phyloP scores from a whole-genome alignment of 78 protist species.

The Dictyostelium capitatum region DNA sequence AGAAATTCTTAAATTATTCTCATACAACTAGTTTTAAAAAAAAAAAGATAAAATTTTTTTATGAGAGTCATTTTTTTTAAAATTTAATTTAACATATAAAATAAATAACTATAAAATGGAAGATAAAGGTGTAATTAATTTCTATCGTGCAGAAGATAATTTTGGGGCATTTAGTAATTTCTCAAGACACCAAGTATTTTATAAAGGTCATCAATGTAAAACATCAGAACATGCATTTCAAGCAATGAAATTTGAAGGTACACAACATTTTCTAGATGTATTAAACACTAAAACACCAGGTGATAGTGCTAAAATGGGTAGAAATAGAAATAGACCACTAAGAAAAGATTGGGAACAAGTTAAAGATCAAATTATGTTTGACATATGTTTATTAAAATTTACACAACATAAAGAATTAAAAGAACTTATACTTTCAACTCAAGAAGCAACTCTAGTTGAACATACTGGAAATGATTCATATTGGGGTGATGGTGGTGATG shows the following conservation, averaged over 20 bases:
- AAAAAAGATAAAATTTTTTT: no score
- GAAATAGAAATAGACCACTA: background rate
- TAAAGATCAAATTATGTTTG: constrained; percentile 57
- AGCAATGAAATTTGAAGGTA: constrained; percentile 16
- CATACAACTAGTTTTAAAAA: no score
- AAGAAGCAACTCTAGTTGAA: constrained; percentile 46
- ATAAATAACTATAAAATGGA: background rate
- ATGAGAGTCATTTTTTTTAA: no score
- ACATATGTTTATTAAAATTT: constrained; percentile 39
- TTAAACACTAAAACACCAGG: background rate
- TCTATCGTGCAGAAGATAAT: constrained; percentile 21
- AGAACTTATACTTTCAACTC: constrained; percentile 59
- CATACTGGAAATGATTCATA: constrained; percentile 71
- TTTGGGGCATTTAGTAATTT: constrained; percentile 59
- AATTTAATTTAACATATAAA: no score
- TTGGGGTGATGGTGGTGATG: constrained; percentile 86
- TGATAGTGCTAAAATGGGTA: background rate
- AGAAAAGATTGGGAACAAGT: constrained; percentile 33
- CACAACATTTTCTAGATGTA: background rate
- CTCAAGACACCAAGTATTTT: background rate
- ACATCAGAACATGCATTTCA: constrained; percentile 58
- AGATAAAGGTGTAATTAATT: background rate
- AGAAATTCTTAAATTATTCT: no score
- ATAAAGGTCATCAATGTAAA: background rate
- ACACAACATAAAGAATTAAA: constrained; percentile 19